Base-by-base conservation (phyloP, 2,329 filamentous ascomycete species). In the Ophiostoma himal-ulmi region DNA sequence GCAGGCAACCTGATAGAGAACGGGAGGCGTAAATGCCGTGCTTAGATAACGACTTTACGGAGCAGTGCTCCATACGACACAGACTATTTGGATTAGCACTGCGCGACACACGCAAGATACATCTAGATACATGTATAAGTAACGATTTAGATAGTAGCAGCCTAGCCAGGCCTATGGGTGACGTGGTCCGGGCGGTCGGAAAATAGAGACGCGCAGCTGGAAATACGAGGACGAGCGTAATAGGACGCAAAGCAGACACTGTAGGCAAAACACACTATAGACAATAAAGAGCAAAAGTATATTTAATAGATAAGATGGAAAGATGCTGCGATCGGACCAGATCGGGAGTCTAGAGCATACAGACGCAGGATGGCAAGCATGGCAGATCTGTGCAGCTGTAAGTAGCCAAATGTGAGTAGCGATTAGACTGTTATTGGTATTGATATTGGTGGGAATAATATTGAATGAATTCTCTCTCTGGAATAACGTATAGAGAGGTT, bases 301-400 rank as follows among this genome's bases (percentile, higher is more conserved):
- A 30, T 30, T 30, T 30, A 30, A 0, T 30, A 62, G 26, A 34
- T 62, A 14, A 20, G 57, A 62, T 62, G 26, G 52, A 30, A 30
- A 62, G 57, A 57, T 20, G 44, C 11, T 34, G 26, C 20, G 57
- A 34, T 34, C 57, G 57, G 57, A 62, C 26, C 22, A 20, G 57
- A 62, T 62, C 57, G 57, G 57, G 11, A 11, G 7, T 57, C 52
- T 26, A 26, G 52, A 54, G 52, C 52, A 57, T 22, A 26, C 6
- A 57, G 52, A 57, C 22, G 52, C 52, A 57, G 52, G n/a, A n/a
- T 57, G 52, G 44, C 44, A 48, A 39, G 44, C 44, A 48, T 20
- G 44, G 44, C 44, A 48, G 44, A 48, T 48, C 44, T 48, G 44
- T 48, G 44, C 44, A 48, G 44, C 44, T 20, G 44, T 48, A 30